Evolutionary conservation across 805 yeast species (phyloP), one percentile per base, ranked within the genome.

Genomic region (Debaryomyces maramus): DNA sequence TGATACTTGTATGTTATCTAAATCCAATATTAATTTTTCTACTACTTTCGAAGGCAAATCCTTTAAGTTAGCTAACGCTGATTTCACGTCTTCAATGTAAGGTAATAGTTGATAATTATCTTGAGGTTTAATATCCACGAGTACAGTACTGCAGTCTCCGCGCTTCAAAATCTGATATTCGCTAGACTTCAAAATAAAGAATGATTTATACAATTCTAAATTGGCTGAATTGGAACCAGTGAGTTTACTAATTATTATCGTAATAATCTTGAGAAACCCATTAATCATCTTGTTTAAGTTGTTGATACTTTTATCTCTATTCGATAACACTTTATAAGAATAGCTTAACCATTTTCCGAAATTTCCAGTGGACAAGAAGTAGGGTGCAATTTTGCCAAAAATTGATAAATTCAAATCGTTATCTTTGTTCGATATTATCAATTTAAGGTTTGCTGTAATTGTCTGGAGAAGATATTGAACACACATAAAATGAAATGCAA

Each of bases 401-500:
- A 44, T 14, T 3, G 39, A 32, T 9, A 43, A 8, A 22, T 41
- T 46, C 13, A 53, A 18, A 6, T 44, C 16, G 2, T 32, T 32
- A 26, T 53, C 50, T 13, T 39, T 38, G 13, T 44, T 41, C 4
- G 34, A 31, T 5, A 41, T 21, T 5, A 52, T 30, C 3, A 32
- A n/a, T 26, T 53, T 49, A 22, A 52, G 20, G 34, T 55, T 52
- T 4, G 21, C 18, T 5, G 63, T 49, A 3, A 55, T 34, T 29
- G 47, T 43, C 38, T 58, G 65, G 11, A 63, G 41, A 9, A 52
- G 18, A 23, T 53, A 48, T 38, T 65, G 70, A 11, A 63, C 34
- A 3, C 51, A 28, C 26, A 65, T 44, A 34, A 63, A 61, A 43
- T 65, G 61, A 42, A 44, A 59, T 4, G 67, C 62, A 21, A 55